A percentile compares a stretch with the other conserved stretches of the same genome.
These are phyloP conservation scores for Phoma sp. DNA, from an alignment of 2,329 filamentous ascomycete genomes.

Conservation along the genomic window DNA sequence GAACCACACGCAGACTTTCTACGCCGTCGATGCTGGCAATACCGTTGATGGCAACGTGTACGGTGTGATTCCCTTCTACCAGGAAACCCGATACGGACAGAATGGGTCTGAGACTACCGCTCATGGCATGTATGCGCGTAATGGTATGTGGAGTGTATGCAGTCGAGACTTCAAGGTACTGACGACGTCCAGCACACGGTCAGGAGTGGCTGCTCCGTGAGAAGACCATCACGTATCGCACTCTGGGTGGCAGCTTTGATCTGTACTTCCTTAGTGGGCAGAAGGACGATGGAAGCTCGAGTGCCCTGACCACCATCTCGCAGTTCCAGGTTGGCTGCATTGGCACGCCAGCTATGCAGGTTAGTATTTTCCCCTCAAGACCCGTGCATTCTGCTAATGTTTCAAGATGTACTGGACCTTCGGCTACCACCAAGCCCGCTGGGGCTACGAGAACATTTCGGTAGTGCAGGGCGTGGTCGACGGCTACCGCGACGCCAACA, in stretches of 20 bases:
- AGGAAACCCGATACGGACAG: conserved; percentile 20
- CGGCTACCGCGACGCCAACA: conserved; percentile 59
- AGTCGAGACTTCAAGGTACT: not conserved
- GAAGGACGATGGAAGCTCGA: conserved; percentile 68
- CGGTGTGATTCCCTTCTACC: conserved; percentile 22
- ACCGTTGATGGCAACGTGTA: conserved; percentile 20
- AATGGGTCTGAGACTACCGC: conserved; percentile 6
- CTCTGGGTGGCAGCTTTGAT: conserved; percentile 76
- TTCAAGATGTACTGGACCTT: conserved; percentile 63
- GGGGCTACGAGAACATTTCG: conserved; percentile 66
- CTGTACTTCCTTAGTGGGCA: conserved; percentile 78
- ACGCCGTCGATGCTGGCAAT: conserved; percentile 64
- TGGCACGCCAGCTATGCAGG: conserved; percentile 76
- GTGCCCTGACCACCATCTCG: conserved; percentile 36
- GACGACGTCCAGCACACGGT: conserved; percentile 62
- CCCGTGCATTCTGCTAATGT: not conserved
- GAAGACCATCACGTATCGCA: conserved; percentile 70
- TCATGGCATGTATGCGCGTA: conserved; percentile 26
- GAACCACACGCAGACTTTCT: conserved; percentile 71
- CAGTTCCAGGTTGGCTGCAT: conserved; percentile 70
- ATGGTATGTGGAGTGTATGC: conserved; percentile 5
- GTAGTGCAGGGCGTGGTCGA: conserved; percentile 50
- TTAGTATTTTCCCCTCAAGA: conserved; percentile 52
- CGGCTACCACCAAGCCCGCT: conserved; percentile 80
- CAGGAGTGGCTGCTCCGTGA: conserved; percentile 73